Evolutionary conservation across 2,329 filamentous ascomycete genomes (phyloP), one percentile per base, ranked within the genome.

Genomic region (Zasmidium angulare): DNA sequence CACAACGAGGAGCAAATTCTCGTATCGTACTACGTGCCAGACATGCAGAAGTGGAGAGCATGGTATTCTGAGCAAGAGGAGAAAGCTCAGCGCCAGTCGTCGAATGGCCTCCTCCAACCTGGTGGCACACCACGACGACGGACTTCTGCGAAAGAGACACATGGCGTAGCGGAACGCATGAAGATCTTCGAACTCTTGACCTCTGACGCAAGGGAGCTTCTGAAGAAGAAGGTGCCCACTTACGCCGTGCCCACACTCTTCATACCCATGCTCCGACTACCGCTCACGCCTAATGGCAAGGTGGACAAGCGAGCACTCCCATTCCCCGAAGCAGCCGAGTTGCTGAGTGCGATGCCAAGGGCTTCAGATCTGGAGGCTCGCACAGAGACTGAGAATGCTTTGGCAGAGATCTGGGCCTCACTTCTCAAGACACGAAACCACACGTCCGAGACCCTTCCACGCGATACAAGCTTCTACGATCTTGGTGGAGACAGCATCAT

Each of bases 11-110:
- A 97, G 74, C 89, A 86, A 17, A 93, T 84, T 0, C 80, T 98
- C 20, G 90, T 96, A 68, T 96, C 88, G 73, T 97, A 97, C 74
- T 85, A 96, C 61, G 92, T 97, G 2, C 91, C 93, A 10, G 89
- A 96, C 68, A 82, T 86, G 75, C 82, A 83, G 63, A 84, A 88
- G 66, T 96, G 91, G 91, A 77, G 81, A 46, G 77, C 83, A 20
- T 93, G 86, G 84, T 79, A 93, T 26, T 75, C 84, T 49, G 76
- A 79, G 53, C 68, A 68, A 22, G 66, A 65, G 55, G 64, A 69
- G 51, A 62, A 67, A 24, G 58, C 65, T 24, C 49, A 68, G 51
- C 21, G 43, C 29, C 47, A 46, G 12, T 31, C 56, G 14, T 11
- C 56, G 49, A 66, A 58, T 53, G 61, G 52, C 55, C 55, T 53